These are phyloP conservation scores for Cenchrus fungigraminus DNA, from an alignment of 176 grass and related monocot species.

Conservation along the genomic window DNA sequence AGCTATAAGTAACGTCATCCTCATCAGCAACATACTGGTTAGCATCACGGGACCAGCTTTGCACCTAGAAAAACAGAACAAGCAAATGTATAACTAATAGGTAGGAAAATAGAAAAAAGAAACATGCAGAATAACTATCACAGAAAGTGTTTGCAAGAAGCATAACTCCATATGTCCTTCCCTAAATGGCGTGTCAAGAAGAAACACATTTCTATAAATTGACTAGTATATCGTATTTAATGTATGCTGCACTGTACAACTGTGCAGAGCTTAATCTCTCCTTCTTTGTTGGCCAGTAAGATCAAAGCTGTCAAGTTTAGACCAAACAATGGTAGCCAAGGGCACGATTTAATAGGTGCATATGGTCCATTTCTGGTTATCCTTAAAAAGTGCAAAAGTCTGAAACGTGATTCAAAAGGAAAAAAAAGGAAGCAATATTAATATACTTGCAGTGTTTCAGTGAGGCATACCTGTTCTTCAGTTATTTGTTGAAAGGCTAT, in stretches of 20 bases:
- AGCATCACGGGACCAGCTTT: constrained; percentile 84
- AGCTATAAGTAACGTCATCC: constrained; percentile 92
- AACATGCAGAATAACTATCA: not conserved
- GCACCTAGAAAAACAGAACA: constrained; percentile 60
- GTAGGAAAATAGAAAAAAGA: constrained; percentile 12
- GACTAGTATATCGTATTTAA: not conserved
- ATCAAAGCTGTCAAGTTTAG: not conserved
- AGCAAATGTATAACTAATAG: constrained; percentile 27
- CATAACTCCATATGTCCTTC: not conserved
- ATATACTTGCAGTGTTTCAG: not conserved
- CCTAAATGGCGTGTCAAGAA: not conserved
- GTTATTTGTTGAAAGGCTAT: constrained; percentile 92
- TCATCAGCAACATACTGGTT: constrained; percentile 98
- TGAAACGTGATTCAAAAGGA: not conserved
- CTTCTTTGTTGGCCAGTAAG: not conserved
- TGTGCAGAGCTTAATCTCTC: not conserved
- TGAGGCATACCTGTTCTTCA: constrained; percentile 80
- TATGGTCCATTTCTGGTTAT: not conserved
- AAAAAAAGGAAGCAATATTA: not conserved
- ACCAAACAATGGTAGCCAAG: not conserved
- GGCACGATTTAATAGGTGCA: not conserved
- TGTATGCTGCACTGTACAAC: not conserved
- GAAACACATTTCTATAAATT: not conserved
- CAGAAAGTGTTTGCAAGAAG: not conserved
- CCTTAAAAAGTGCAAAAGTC: constrained; percentile 1